phyloP scores from a whole-genome alignment of 164 flowering plant genomes.

The Macadamia integrifolia region DNA sequence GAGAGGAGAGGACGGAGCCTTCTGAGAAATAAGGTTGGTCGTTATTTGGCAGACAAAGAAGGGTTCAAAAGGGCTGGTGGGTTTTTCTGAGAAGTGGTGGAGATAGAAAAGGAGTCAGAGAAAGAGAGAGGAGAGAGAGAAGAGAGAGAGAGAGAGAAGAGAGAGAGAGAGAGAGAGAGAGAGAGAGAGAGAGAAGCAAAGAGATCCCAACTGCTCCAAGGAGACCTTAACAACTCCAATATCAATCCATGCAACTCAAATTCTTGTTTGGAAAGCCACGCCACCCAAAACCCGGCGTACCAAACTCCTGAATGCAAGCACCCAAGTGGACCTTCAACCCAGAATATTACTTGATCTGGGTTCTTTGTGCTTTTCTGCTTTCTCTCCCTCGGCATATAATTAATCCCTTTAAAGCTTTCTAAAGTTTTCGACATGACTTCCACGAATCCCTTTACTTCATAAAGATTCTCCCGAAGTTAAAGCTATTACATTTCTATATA shows the following conservation, averaged over 20 bases:
- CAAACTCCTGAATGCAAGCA: slow-evolving; percentile 4
- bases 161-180: slow-evolving; percentile 3
- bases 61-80: neutral
- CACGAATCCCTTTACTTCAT: too few relatives aligned
- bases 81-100: neutral
- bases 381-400: too few relatives aligned
- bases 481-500: too few relatives aligned
- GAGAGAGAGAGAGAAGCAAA: slow-evolving; percentile 5
- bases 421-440: too few relatives aligned
- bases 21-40: neutral
- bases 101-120: neutral
- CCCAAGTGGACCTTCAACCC: too few relatives aligned
- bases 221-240: too few relatives aligned
- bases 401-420: too few relatives aligned
- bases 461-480: too few relatives aligned
- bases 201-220: too few relatives aligned
- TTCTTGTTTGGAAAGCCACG: slow-evolving; percentile 19
- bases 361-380: too few relatives aligned
- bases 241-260: slow-evolving; percentile 10
- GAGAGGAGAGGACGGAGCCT: neutral
- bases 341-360: too few relatives aligned
- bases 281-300: slow-evolving; percentile 13
- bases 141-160: neutral
- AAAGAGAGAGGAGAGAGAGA: neutral
- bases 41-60: slow-evolving; percentile 8